Evolutionary conservation across 306 rosid genomes (phyloP).

Genomic region (Corylus americana): DNA sequence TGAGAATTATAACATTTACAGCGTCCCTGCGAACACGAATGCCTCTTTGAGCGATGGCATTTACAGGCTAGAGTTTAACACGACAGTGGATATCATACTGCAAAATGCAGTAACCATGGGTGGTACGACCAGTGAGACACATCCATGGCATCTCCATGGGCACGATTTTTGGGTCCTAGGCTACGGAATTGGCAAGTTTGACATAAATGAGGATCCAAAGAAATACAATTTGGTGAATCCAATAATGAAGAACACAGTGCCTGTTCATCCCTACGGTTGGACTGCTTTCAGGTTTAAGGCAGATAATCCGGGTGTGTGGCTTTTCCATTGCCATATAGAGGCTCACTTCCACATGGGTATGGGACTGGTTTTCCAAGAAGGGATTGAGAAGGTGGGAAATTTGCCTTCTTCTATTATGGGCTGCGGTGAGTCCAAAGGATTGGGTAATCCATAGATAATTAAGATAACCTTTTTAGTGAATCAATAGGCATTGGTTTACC

Average conservation of each 20-base stretch:
- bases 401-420: not conserved
- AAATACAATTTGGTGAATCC: conserved; percentile 74
- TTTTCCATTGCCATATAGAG: conserved; percentile 89
- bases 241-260: conserved; percentile 78
- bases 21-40: conserved; percentile 29
- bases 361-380: conserved; percentile 89
- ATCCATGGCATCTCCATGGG: conserved; percentile 69
- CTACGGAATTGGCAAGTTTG: conserved; percentile 48
- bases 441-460: conserved; percentile 32
- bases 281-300: conserved; percentile 81
- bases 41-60: conserved; percentile 53
- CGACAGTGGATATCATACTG: conserved; percentile 55
- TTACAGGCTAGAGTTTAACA: conserved; percentile 43
- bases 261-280: conserved; percentile 76
- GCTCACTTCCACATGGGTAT: conserved; percentile 85
- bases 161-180: conserved; percentile 64
- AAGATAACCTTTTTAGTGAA: not conserved
- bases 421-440: conserved; percentile 58
- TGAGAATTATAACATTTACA: conserved; percentile 49
- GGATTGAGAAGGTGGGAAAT: conserved; percentile 56
- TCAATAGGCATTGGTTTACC: too few species aligned
- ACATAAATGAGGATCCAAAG: conserved; percentile 41
- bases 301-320: conserved; percentile 84
- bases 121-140: conserved; percentile 49
- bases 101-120: conserved; percentile 52